A percentile compares a stretch with the other conserved stretches of the same genome.
Evolutionary conservation across 1,284 basidiomycete genomes (phyloP).

Genomic region (Pseudozyma pruni): DNA sequence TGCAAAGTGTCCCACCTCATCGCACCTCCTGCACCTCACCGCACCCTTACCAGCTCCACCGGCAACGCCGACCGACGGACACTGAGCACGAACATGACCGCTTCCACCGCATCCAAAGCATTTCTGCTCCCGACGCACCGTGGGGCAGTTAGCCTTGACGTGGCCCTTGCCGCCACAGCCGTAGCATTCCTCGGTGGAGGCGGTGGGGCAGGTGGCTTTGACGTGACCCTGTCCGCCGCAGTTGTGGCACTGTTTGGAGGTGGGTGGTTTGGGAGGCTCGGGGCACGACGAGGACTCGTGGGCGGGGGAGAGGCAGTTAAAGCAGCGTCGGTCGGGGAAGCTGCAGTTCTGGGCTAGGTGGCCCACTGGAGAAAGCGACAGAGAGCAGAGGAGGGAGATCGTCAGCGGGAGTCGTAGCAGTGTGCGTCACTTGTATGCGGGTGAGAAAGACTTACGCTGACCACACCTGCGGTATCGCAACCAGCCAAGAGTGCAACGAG

Average conservation of each 20-base stretch:
- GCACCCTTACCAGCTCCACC: neutral
- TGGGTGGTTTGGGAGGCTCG: slow-evolving; percentile 37
- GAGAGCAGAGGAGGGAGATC: too few species aligned
- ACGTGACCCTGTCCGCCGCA: slow-evolving; percentile 49
- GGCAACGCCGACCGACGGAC: slow-evolving; percentile 4
- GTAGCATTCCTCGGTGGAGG: slow-evolving; percentile 16
- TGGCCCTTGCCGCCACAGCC: slow-evolving; percentile 28
- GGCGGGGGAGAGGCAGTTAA: slow-evolving; percentile 47
- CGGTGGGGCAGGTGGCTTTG: slow-evolving; percentile 39
- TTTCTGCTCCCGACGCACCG: slow-evolving; percentile 4
- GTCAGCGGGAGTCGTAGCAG: too few species aligned
- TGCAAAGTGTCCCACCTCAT: slow-evolving; percentile 34
- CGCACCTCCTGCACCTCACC: slow-evolving; percentile 38
- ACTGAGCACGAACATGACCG: slow-evolving; percentile 14
- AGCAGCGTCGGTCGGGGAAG: slow-evolving; percentile 49
- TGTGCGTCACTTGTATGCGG: too few species aligned
- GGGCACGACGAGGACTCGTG: slow-evolving; percentile 49
- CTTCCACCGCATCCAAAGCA: slow-evolving; percentile 23
- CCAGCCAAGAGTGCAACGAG: too few species aligned
- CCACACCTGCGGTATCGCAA: slow-evolving; percentile 42
- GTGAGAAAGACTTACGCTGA: slow-evolving; percentile 25
- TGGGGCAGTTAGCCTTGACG: slow-evolving; percentile 21
- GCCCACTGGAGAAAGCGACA: slow-evolving; percentile 24
- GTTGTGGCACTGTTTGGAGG: slow-evolving; percentile 53
- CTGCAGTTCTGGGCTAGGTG: slow-evolving; percentile 54